These are phyloP conservation scores for Colletotrichum scovillei DNA, from an alignment of 2,329 filamentous ascomycete species.

Conservation along the genomic window DNA sequence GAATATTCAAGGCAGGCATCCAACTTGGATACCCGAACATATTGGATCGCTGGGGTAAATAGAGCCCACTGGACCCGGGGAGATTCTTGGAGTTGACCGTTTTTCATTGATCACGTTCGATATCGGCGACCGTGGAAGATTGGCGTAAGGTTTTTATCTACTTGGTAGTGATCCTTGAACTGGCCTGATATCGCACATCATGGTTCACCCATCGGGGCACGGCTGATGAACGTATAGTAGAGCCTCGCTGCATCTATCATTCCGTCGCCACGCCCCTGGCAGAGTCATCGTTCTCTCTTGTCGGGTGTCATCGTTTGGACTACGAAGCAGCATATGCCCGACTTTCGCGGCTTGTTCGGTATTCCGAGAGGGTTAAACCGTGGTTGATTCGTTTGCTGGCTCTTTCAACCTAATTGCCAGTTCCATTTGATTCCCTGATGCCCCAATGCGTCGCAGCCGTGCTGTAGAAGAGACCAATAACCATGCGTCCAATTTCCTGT, in stretches of 20 bases:
- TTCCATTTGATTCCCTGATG: slow-evolving; percentile 18
- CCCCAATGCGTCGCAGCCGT: slow-evolving; percentile 26
- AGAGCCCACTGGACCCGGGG: neutral
- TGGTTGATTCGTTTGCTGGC: slow-evolving; percentile 31
- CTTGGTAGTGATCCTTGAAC: neutral
- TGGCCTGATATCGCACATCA: neutral
- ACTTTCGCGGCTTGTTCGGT: neutral
- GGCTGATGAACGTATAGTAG: neutral
- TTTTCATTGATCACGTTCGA: neutral
- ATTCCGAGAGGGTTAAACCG: slow-evolving; percentile 9
- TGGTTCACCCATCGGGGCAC: neutral
- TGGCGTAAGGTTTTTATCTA: neutral
- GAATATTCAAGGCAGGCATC: neutral
- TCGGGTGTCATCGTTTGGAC: neutral
- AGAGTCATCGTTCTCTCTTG: neutral
- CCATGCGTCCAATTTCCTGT: slow-evolving; percentile 18
- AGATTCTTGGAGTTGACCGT: neutral
- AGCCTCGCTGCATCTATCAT: neutral
- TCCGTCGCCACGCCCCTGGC: neutral
- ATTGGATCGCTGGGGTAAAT: neutral
- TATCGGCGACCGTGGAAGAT: neutral
- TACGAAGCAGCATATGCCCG: neutral
- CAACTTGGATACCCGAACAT: neutral
- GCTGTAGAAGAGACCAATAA: slow-evolving; percentile 28
- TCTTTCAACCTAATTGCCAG: slow-evolving; percentile 11